A percentile compares a stretch with the other conserved stretches of the same genome.
Evolutionary conservation across 169 alveolate species (phyloP).

Genomic region (Cryptosporidium felis): DNA sequence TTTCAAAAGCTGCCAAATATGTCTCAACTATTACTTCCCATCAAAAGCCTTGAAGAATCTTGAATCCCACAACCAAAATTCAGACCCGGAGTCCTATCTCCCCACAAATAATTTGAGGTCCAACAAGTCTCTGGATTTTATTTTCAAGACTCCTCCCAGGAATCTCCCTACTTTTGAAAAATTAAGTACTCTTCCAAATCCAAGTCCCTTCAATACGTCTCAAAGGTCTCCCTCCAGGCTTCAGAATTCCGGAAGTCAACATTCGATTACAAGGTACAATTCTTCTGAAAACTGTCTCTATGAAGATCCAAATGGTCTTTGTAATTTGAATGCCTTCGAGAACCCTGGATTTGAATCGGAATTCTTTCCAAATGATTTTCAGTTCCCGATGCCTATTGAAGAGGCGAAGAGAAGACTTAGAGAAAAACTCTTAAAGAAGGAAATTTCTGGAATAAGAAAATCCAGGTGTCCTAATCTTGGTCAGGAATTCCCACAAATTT

Average conservation of each 20-base stretch:
- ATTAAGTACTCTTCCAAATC: conserved; percentile 11
- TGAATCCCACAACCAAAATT: not conserved
- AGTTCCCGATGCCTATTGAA: conserved; percentile 35
- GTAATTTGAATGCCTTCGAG: not conserved
- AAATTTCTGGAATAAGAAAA: not conserved
- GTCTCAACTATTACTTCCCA: conserved; percentile 58
- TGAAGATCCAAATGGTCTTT: not conserved
- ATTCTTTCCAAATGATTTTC: conserved; percentile 45
- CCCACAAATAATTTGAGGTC: too few species aligned
- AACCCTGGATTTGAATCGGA: conserved; percentile 1
- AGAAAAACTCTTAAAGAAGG: conserved; percentile 30
- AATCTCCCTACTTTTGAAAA: not conserved
- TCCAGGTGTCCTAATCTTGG: not conserved
- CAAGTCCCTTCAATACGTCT: conserved; percentile 45
- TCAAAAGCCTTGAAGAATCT: conserved; percentile 25
- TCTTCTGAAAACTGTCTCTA: not conserved
- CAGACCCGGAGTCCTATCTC: not conserved
- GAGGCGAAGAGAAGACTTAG: conserved; percentile 48
- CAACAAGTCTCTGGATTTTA: not conserved
- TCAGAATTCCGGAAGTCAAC: not conserved
- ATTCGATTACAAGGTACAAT: conserved; percentile 25
- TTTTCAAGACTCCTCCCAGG: conserved; percentile 20
- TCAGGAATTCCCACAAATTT: too few species aligned
- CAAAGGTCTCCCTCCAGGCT: not conserved
- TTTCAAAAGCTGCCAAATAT: conserved; percentile 45